Percentiles rank a stretch among this genome's conserved stretches.
phyloP scores from a whole-genome alignment of 768 basidiomycete species.

The Psilocybe azurescens region DNA sequence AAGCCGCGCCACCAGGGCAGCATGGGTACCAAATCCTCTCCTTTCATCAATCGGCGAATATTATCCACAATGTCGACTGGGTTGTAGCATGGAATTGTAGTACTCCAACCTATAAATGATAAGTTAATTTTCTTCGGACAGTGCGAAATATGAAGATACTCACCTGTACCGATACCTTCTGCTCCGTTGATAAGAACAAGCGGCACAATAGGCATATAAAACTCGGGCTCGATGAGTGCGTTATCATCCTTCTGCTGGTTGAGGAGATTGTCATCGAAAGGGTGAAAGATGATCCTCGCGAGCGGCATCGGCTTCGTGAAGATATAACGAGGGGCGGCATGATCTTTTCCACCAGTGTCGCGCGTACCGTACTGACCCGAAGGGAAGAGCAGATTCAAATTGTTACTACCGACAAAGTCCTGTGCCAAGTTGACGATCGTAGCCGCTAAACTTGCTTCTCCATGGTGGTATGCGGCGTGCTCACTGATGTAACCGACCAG shows the following conservation, averaged over 20 bases:
- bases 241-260: slow-evolving; percentile 88
- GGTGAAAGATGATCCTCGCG: slow-evolving; percentile 79
- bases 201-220: slow-evolving; percentile 90
- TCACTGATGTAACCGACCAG: slow-evolving; percentile 95
- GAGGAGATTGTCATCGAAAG: slow-evolving; percentile 86
- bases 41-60: slow-evolving; percentile 83
- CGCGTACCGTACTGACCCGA: slow-evolving; percentile 97
- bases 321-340: slow-evolving; percentile 96
- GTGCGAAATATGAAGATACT: slow-evolving; percentile 24
- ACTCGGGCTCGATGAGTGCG: slow-evolving; percentile 87
- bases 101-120: slow-evolving; percentile 84
- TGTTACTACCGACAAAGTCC: slow-evolving; percentile 94
- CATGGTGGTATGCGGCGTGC: slow-evolving; percentile 96
- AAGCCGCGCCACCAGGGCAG: slow-evolving; percentile 98
- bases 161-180: slow-evolving; percentile 97
- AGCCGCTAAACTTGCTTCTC: slow-evolving; percentile 82
- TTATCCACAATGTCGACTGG: slow-evolving; percentile 90
- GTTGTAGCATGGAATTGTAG: slow-evolving; percentile 90
- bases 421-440: slow-evolving; percentile 97
- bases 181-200: slow-evolving; percentile 92
- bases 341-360: slow-evolving; percentile 92
- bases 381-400: slow-evolving; percentile 85
- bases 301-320: slow-evolving; percentile 81
- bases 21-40: slow-evolving; percentile 86
- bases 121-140: neutral